These are phyloP conservation scores for Quercus glauca DNA, from an alignment of 306 rosid species.

Conservation along the genomic window DNA sequence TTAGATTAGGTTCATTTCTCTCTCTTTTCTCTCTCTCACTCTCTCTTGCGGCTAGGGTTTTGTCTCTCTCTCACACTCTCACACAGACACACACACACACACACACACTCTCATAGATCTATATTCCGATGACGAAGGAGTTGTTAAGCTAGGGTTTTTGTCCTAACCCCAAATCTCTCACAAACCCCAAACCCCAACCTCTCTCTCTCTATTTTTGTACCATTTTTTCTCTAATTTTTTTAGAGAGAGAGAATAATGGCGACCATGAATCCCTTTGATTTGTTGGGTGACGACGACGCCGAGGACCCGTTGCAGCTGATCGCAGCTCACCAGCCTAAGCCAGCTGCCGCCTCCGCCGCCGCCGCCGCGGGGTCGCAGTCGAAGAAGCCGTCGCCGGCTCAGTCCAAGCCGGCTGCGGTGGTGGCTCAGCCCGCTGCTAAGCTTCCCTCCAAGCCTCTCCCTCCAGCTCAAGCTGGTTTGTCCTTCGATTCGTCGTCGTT, in stretches of 20 bases:
- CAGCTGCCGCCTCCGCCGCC: slow-evolving; percentile 12
- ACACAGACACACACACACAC: slow-evolving; percentile 1
- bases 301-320: slow-evolving; percentile 84
- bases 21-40: slow-evolving; percentile 4
- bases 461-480: slow-evolving; percentile 87
- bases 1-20: slow-evolving; percentile 41
- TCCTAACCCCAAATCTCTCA: too few relatives aligned
- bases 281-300: slow-evolving; percentile 82
- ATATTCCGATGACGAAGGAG: slow-evolving; percentile 37
- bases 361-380: slow-evolving; percentile 19
- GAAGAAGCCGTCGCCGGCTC: slow-evolving; percentile 41
- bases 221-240: background rate
- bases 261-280: slow-evolving; percentile 81
- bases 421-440: slow-evolving; percentile 50
- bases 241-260: slow-evolving; percentile 47
- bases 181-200: too few relatives aligned
- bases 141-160: slow-evolving; percentile 32
- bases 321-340: slow-evolving; percentile 55
- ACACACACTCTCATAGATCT: slow-evolving; percentile 6
- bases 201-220: too few relatives aligned
- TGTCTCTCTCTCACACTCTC: background rate
- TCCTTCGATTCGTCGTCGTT: background rate
- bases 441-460: slow-evolving; percentile 77
- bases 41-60: slow-evolving; percentile 78
- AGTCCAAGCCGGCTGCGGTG: slow-evolving; percentile 31